Evolutionary conservation across 306 rosid genomes (phyloP).

Genomic region (Parietaria judaica): DNA sequence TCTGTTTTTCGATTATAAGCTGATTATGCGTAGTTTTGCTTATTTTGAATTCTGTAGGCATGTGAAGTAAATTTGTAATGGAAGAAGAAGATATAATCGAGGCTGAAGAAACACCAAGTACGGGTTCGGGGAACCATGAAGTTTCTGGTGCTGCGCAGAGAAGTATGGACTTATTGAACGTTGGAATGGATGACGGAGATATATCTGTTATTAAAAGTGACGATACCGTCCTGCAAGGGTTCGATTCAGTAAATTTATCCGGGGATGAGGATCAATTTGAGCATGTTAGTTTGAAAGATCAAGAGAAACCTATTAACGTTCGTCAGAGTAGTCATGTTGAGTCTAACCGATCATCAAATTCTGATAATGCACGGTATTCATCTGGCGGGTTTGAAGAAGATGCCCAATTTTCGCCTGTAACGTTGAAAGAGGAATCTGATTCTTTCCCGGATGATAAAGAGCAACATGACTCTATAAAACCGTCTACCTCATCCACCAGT

Average conservation of each 20-base stretch:
- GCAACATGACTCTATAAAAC: slow-evolving; percentile 31
- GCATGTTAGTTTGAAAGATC: slow-evolving; percentile 62
- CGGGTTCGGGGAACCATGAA: slow-evolving; percentile 26
- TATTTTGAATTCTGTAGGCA: slow-evolving; percentile 31
- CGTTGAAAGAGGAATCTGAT: slow-evolving; percentile 28
- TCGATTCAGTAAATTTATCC: slow-evolving; percentile 22
- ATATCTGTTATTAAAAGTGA: slow-evolving; percentile 22
- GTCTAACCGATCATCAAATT: slow-evolving; percentile 36
- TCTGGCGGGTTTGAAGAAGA: slow-evolving; percentile 38
- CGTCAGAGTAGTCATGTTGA: slow-evolving; percentile 19
- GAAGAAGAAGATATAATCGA: slow-evolving; percentile 72
- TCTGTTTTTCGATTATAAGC: slow-evolving; percentile 10
- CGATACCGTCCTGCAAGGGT: slow-evolving; percentile 20
- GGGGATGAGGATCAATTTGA: slow-evolving; percentile 51
- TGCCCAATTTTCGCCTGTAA: slow-evolving; percentile 33
- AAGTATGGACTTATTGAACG: slow-evolving; percentile 21
- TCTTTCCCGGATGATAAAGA: slow-evolving; percentile 37
- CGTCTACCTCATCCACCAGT: slow-evolving; percentile 41
- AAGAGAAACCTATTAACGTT: slow-evolving; percentile 34
- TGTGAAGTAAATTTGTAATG: slow-evolving; percentile 35
- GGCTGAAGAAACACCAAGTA: slow-evolving; percentile 26
- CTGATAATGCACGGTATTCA: slow-evolving; percentile 37
- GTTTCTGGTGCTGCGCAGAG: slow-evolving; percentile 29
- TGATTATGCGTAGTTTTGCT: not conserved
- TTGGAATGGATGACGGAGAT: slow-evolving; percentile 16